Conservation (phyloP, 305 asterid genomes). For the Solanum hybrid region DNA sequence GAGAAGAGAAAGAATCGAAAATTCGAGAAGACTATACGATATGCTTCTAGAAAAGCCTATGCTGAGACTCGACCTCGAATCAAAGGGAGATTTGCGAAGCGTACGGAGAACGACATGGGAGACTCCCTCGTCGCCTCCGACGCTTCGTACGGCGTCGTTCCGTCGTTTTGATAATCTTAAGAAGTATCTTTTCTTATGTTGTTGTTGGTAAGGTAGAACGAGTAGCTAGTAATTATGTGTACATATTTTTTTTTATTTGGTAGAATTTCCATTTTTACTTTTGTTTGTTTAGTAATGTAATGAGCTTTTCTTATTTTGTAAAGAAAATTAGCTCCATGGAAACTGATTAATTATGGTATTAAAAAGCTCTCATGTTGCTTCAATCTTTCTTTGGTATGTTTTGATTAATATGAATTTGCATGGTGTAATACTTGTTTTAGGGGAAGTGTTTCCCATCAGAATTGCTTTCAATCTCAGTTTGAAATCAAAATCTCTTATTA, state of each 20-base stretch:
- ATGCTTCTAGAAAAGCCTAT: constrained; percentile 86
- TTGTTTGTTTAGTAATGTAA: not conserved
- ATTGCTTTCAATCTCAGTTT: no score
- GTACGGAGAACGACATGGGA: constrained; percentile 47
- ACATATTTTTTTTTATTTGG: not conserved
- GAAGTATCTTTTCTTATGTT: not conserved
- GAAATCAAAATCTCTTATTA: not conserved
- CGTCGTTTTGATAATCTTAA: constrained; percentile 24
- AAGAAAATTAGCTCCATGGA: not conserved
- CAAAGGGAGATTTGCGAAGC: constrained; percentile 74
- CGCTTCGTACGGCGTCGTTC: constrained; percentile 55
- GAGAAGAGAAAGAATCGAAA: constrained; percentile 80
- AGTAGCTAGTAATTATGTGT: not conserved
- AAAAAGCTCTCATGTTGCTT: not conserved
- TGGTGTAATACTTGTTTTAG: not conserved
- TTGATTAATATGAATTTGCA: no score
- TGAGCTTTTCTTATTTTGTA: not conserved
- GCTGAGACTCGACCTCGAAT: constrained; percentile 83
- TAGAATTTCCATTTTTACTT: not conserved
- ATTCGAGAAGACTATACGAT: constrained; percentile 75
- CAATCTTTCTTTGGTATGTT: not conserved
- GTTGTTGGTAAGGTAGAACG: not conserved
- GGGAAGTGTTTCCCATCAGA: no score
- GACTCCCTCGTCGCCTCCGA: constrained; percentile 27
- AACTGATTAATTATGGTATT: not conserved